phyloP scores from a whole-genome alignment of 1,284 basidiomycete genomes.

The Tylopilus sp. region DNA sequence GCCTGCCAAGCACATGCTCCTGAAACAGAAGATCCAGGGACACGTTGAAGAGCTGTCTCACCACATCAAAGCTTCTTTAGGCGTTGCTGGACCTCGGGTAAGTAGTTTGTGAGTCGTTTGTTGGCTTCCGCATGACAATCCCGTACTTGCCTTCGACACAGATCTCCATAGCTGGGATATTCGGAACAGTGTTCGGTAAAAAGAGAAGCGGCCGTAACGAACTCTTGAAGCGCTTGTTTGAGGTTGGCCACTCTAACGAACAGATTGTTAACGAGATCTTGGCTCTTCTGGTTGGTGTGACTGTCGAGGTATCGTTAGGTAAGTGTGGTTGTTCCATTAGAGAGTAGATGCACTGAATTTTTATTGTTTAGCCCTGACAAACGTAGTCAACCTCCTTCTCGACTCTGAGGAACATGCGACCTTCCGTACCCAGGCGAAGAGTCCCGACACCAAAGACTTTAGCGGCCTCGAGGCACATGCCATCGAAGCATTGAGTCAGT shows the following conservation, averaged over 20 bases:
- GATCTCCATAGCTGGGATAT: constrained; percentile 47
- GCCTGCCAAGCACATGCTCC: constrained; percentile 48
- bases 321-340: constrained; percentile 16
- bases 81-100: constrained; percentile 25
- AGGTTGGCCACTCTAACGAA: constrained; percentile 51
- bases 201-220: constrained; percentile 48
- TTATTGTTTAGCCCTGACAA: constrained; percentile 40
- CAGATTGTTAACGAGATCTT: constrained; percentile 63
- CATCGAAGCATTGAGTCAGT: constrained; percentile 62
- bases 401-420: constrained; percentile 41
- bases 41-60: constrained; percentile 50
- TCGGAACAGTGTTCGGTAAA: constrained; percentile 47
- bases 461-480: constrained; percentile 48
- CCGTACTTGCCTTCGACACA: constrained; percentile 21
- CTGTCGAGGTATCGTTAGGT: constrained; percentile 68
- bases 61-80: constrained; percentile 50
- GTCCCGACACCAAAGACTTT: constrained; percentile 36
- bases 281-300: constrained; percentile 63
- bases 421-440: constrained; percentile 39
- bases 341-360: constrained; percentile 1
- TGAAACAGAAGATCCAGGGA: constrained; percentile 47
- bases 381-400: constrained; percentile 57
- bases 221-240: constrained; percentile 52
- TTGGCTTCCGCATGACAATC: neutral
- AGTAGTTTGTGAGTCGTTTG: constrained; percentile 14